These are phyloP conservation scores for Marasmius oreades DNA, from an alignment of 1,284 basidiomycete species.

Conservation along the genomic window DNA sequence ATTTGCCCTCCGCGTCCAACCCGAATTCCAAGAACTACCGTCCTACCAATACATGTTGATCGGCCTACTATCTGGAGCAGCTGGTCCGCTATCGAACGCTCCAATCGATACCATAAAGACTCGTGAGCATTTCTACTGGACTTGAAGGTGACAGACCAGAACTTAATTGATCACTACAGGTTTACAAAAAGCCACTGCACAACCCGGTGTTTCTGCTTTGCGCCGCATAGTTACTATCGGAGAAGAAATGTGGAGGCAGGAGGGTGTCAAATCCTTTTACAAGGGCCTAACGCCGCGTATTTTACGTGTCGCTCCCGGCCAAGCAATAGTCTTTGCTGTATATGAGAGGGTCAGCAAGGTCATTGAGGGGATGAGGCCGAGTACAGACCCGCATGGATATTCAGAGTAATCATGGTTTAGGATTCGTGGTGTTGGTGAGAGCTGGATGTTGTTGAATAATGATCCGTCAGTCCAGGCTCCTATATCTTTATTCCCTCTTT, in stretches of 20 bases:
- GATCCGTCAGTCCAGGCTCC: neutral
- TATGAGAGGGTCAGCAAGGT: slow-evolving; percentile 80
- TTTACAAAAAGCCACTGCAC: slow-evolving; percentile 80
- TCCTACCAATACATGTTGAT: slow-evolving; percentile 95
- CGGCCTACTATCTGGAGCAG: slow-evolving; percentile 93
- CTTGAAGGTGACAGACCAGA: slow-evolving; percentile 3
- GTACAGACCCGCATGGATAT: slow-evolving; percentile 51
- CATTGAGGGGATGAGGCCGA: slow-evolving; percentile 69
- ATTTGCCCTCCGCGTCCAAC: slow-evolving; percentile 74
- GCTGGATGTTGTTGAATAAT: neutral
- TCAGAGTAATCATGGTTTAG: slow-evolving; percentile 51
- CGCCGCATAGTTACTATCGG: slow-evolving; percentile 80
- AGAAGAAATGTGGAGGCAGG: slow-evolving; percentile 89
- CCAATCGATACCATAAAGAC: slow-evolving; percentile 99
- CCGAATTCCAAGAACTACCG: slow-evolving; percentile 73
- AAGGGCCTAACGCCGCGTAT: slow-evolving; percentile 98
- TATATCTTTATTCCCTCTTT: no score
- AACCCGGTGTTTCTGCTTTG: slow-evolving; percentile 75
- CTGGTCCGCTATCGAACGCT: slow-evolving; percentile 96
- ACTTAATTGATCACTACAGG: slow-evolving; percentile 36
- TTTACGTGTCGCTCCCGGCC: slow-evolving; percentile 92
- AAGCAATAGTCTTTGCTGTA: slow-evolving; percentile 88
- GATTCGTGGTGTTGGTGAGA: neutral
- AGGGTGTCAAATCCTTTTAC: slow-evolving; percentile 90
- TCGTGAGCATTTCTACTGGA: slow-evolving; percentile 43